phyloP scores from a whole-genome alignment of 2,329 filamentous ascomycete genomes.

The Talaromyces marneffei region DNA sequence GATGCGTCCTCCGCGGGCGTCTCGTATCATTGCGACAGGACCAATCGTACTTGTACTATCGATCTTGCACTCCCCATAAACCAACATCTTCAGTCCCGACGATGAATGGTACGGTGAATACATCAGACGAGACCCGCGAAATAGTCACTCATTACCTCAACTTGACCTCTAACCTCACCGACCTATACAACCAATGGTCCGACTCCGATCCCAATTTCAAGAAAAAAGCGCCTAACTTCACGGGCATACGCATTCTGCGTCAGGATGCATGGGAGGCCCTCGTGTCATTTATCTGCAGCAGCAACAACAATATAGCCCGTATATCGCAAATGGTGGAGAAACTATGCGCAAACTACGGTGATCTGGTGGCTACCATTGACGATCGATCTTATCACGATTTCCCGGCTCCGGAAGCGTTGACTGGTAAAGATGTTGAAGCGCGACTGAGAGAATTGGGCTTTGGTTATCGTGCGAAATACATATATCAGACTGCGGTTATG shows the following conservation, averaged over 20 bases:
- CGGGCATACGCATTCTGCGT: slow-evolving; percentile 82
- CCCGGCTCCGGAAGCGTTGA: slow-evolving; percentile 68
- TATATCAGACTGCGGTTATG: slow-evolving; percentile 75
- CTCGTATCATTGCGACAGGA: slow-evolving; percentile 84
- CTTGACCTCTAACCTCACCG: slow-evolving; percentile 66
- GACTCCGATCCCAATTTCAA: slow-evolving; percentile 79
- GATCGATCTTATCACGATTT: slow-evolving; percentile 79
- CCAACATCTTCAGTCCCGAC: slow-evolving; percentile 25
- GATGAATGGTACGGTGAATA: background rate
- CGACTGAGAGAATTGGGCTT: slow-evolving; percentile 80
- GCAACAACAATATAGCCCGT: slow-evolving; percentile 93
- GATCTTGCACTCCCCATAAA: slow-evolving; percentile 53
- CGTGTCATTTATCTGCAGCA: slow-evolving; percentile 93
- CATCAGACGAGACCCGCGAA: slow-evolving; percentile 62
- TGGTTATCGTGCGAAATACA: slow-evolving; percentile 90
- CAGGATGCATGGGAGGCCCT: slow-evolving; percentile 96
- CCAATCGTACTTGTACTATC: slow-evolving; percentile 69
- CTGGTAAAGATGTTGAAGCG: slow-evolving; percentile 66
- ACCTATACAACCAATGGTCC: slow-evolving; percentile 84
- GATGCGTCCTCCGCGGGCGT: slow-evolving; percentile 77
- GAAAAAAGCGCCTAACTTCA: slow-evolving; percentile 77
- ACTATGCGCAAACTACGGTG: slow-evolving; percentile 78
- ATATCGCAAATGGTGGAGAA: slow-evolving; percentile 98
- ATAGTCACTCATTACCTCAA: slow-evolving; percentile 84
- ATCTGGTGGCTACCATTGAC: slow-evolving; percentile 64